These are phyloP conservation scores for Naganishia onofrii DNA, from an alignment of 768 basidiomycete genomes.

Conservation along the genomic window DNA sequence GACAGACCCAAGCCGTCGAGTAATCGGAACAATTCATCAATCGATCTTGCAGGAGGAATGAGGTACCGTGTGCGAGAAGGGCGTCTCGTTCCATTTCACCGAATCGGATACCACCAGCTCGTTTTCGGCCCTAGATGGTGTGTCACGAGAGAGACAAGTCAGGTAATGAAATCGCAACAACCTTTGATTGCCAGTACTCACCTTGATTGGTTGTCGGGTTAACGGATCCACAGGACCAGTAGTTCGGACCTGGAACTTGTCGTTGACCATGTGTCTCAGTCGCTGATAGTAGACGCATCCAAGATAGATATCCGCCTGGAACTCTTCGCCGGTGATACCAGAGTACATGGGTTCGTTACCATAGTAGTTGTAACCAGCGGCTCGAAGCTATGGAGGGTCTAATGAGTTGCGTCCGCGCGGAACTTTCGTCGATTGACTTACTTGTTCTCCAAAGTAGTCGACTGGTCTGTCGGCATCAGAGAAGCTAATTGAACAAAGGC, in stretches of 20 bases:
- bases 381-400: conserved; percentile 69
- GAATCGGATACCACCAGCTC: conserved; percentile 96
- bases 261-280: conserved; percentile 97
- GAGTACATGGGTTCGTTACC: conserved; percentile 99
- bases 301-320: conserved; percentile 96
- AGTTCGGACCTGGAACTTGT: conserved; percentile 99
- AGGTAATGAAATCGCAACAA: not conserved
- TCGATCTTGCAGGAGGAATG: conserved; percentile 95
- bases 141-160: conserved; percentile 2
- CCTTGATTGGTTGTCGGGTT: conserved; percentile 96
- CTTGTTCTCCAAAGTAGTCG: conserved; percentile 82
- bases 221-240: conserved; percentile 95
- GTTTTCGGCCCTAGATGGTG: conserved; percentile 78
- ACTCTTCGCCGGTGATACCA: conserved; percentile 97
- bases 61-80: conserved; percentile 95
- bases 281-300: conserved; percentile 99
- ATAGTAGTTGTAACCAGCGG: conserved; percentile 96
- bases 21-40: conserved; percentile 99
- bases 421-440: not conserved
- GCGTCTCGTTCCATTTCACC: conserved; percentile 99
- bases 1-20: conserved; percentile 98
- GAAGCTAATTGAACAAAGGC: conserved; percentile 60
- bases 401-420: not conserved
- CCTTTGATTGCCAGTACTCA: conserved; percentile 50
- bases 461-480: conserved; percentile 95